Evolutionary conservation across 2,329 filamentous ascomycete species (phyloP).

Genomic region (Exophiala sp.): DNA sequence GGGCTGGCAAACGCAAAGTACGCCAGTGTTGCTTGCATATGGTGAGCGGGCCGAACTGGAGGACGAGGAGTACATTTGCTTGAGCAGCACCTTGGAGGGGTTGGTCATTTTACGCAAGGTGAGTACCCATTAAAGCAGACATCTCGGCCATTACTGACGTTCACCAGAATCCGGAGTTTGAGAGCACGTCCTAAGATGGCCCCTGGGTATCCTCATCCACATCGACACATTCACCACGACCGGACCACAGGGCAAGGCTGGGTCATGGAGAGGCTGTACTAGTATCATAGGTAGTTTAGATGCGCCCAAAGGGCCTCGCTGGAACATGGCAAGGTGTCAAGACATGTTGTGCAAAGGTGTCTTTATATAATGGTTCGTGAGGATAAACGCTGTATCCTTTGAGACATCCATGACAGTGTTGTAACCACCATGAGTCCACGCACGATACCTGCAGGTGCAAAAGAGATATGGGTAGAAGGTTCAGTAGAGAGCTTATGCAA

Average conservation of each 20-base stretch:
- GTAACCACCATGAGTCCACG: no score
- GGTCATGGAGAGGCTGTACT: constrained; percentile 7
- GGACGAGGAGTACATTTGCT: constrained; percentile 91
- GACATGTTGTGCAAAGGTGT: no score
- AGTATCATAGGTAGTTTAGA: constrained; percentile 10
- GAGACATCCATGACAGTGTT: no score
- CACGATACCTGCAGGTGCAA: no score
- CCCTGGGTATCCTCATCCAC: background rate
- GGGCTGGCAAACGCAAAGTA: constrained; percentile 98
- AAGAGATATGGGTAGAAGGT: no score
- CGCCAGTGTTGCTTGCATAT: constrained; percentile 89
- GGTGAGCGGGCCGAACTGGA: constrained; percentile 95
- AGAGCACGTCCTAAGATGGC: constrained; percentile 34
- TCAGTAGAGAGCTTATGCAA: no score
- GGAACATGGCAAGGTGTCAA: no score
- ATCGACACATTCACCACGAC: background rate
- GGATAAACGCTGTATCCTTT: no score
- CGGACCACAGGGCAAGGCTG: background rate
- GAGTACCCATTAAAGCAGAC: constrained; percentile 34
- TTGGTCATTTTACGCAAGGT: constrained; percentile 97
- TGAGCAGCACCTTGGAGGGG: constrained; percentile 87
- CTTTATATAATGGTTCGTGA: no score
- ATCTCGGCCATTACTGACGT: constrained; percentile 28
- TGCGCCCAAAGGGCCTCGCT: background rate
- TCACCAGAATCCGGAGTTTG: constrained; percentile 43